phyloP scores from a whole-genome alignment of 2,329 filamentous ascomycete species.

The Gnomoniopsis smithogilvyi region DNA sequence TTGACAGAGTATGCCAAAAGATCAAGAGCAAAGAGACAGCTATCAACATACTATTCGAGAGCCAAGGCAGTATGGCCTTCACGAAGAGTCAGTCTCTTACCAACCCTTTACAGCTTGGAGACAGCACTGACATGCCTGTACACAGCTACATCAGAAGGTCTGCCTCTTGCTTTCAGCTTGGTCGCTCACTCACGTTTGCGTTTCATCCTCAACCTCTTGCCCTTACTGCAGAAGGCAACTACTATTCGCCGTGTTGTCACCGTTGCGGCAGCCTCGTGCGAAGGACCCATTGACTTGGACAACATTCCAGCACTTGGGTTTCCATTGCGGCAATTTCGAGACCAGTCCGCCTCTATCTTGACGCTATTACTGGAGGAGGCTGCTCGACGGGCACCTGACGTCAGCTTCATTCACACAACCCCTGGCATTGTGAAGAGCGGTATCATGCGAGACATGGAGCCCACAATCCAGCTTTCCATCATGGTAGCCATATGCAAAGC shows the following conservation, averaged over 20 bases:
- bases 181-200: constrained; percentile 31
- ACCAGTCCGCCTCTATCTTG: constrained; percentile 16
- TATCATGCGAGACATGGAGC: constrained; percentile 18
- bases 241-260: constrained; percentile 24
- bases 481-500: constrained; percentile 7
- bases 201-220: constrained; percentile 34
- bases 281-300: constrained; percentile 2
- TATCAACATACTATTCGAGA: constrained; percentile 46
- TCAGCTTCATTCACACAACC: constrained; percentile 19
- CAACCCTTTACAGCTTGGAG: not conserved
- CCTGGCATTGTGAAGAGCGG: constrained; percentile 21
- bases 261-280: constrained; percentile 3
- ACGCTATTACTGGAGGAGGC: constrained; percentile 17
- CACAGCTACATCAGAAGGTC: constrained; percentile 4
- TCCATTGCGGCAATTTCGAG: constrained; percentile 10
- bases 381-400: constrained; percentile 17
- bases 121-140: not conserved
- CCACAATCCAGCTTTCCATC: not conserved
- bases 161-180: constrained; percentile 18
- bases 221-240: constrained; percentile 26
- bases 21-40: constrained; percentile 40
- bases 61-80: constrained; percentile 32
- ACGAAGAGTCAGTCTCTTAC: not conserved
- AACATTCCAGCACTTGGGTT: constrained; percentile 16
- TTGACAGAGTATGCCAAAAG: constrained; percentile 44